These are phyloP conservation scores for Neofusicoccum umdonicola DNA, from an alignment of 2,329 filamentous ascomycete genomes.

Conservation along the genomic window DNA sequence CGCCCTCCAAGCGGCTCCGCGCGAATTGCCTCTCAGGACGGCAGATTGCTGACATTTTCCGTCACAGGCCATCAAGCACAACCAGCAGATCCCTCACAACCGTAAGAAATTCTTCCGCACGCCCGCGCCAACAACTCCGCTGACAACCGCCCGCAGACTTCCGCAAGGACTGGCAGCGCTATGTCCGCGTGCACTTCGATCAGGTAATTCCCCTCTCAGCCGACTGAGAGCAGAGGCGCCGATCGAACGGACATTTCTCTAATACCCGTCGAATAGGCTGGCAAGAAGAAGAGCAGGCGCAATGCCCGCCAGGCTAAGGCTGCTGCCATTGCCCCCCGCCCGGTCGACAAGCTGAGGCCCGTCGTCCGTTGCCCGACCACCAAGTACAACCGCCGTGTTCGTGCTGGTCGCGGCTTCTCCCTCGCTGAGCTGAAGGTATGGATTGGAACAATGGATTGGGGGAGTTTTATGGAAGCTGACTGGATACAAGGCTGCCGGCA, in stretches of 20 bases:
- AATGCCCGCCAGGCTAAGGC: slow-evolving; percentile 92
- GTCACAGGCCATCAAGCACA: slow-evolving; percentile 91
- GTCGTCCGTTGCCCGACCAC: slow-evolving; percentile 96
- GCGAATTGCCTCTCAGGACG: not conserved
- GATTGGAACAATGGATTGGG: slow-evolving; percentile 21
- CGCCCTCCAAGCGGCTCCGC: not conserved
- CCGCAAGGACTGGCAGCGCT: slow-evolving; percentile 99
- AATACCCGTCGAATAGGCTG: slow-evolving; percentile 63
- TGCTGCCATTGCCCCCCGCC: slow-evolving; percentile 89
- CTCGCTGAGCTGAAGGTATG: slow-evolving; percentile 95
- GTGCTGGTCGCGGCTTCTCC: slow-evolving; percentile 96
- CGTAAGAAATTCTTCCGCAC: slow-evolving; percentile 38
- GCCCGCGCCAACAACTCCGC: not conserved
- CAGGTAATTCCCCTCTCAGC: slow-evolving; percentile 73
- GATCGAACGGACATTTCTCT: slow-evolving; percentile 26
- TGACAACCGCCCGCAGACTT: slow-evolving; percentile 65
- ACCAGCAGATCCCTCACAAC: slow-evolving; percentile 97
- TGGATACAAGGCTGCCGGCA: slow-evolving; percentile 75
- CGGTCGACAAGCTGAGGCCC: slow-evolving; percentile 94
- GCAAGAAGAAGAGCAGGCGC: slow-evolving; percentile 91
- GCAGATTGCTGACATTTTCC: not conserved
- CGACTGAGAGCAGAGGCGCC: slow-evolving; percentile 53
- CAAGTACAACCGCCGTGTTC: slow-evolving; percentile 99
- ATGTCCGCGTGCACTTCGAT: slow-evolving; percentile 99
- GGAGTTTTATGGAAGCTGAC: not conserved